Conservation (phyloP, 306 rosid genomes). For the Corylus heterophylla region DNA sequence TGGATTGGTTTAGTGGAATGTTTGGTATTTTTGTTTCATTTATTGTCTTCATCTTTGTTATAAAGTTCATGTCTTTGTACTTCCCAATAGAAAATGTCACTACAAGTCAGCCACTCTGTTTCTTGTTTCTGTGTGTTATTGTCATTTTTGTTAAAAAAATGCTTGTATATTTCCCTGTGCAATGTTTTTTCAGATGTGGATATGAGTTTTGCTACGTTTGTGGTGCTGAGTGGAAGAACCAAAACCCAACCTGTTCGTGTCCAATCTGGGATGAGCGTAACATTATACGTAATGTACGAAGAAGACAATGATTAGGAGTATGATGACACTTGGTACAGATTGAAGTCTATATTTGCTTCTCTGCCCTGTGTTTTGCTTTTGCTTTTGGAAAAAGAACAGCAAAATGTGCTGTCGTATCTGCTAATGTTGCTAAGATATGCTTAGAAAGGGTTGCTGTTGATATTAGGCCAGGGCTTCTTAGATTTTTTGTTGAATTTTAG, state of each 20-base stretch:
- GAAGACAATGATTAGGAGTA: neutral
- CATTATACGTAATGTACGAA: conserved; percentile 10
- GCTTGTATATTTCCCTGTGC: no score
- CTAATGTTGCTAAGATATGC: neutral
- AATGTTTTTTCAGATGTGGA: conserved; percentile 43
- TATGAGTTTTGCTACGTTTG: conserved; percentile 61
- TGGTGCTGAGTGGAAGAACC: conserved; percentile 55
- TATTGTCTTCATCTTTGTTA: neutral
- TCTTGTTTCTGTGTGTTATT: neutral
- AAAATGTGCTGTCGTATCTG: neutral
- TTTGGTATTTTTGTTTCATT: neutral
- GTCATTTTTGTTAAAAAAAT: neutral
- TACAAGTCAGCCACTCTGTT: neutral
- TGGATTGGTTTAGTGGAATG: neutral
- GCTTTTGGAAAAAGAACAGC: neutral
- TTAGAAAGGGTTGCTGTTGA: neutral
- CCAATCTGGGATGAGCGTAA: conserved; percentile 49
- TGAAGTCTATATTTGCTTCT: neutral
- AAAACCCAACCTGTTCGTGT: conserved; percentile 50
- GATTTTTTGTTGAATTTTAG: no score
- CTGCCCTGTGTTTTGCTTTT: neutral
- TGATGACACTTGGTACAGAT: neutral
- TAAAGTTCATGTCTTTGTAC: neutral
- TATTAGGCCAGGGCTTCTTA: no score
- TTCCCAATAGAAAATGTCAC: neutral